Conservation (phyloP, 805 yeast genomes). For the Candida takata region DNA sequence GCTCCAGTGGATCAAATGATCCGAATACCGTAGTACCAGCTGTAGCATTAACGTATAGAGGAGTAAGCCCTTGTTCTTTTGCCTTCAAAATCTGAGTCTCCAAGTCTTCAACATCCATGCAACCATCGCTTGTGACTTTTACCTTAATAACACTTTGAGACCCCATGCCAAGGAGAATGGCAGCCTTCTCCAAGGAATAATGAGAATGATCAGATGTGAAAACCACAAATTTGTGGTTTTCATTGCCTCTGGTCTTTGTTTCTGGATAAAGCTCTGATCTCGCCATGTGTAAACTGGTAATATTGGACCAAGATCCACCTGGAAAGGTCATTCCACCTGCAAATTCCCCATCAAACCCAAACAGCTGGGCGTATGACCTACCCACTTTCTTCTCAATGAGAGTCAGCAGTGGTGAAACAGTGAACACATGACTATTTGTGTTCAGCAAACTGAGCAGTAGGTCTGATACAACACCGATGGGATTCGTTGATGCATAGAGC, state of each 20-base stretch:
- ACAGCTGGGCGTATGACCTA: constrained; percentile 58
- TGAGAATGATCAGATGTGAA: constrained; percentile 70
- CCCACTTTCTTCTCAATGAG: constrained; percentile 66
- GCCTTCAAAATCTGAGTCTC: constrained; percentile 39
- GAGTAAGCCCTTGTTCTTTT: constrained; percentile 50
- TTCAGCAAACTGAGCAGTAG: constrained; percentile 59
- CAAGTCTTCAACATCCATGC: constrained; percentile 45
- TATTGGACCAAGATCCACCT: constrained; percentile 85
- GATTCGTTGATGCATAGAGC: constrained; percentile 78
- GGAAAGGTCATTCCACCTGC: constrained; percentile 83
- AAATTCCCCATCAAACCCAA: constrained; percentile 45
- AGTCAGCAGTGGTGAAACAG: constrained; percentile 77
- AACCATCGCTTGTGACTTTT: constrained; percentile 47
- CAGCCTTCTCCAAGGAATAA: constrained; percentile 76
- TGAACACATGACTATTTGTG: constrained; percentile 80
- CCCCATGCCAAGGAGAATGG: constrained; percentile 71
- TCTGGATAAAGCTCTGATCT: constrained; percentile 60
- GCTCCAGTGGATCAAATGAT: constrained; percentile 62
- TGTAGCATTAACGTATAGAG: constrained; percentile 72
- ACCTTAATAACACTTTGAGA: constrained; percentile 55
- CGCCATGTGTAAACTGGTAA: constrained; percentile 74
- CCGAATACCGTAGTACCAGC: constrained; percentile 91
- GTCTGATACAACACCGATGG: constrained; percentile 75
- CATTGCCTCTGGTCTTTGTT: constrained; percentile 57
- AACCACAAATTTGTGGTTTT: constrained; percentile 50